Evolutionary conservation across 805 yeast species (phyloP), one percentile per base, ranked within the genome.

Genomic region (Sugiyamaella boreocaroliniensis): DNA sequence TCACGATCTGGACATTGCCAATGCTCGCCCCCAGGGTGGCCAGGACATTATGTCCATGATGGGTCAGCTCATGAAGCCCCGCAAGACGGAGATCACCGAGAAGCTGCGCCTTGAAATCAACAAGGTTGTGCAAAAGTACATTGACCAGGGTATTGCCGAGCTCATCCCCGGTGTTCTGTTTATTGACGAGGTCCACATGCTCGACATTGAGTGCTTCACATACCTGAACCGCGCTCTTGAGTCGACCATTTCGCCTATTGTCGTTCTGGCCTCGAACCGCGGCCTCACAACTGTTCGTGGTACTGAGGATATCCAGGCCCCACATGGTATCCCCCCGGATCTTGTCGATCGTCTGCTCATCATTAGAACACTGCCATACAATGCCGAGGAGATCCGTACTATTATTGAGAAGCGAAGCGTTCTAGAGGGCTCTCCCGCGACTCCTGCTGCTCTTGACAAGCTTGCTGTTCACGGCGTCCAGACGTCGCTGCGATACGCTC

Each of bases 121-220:
- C 72, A 89, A 89, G 72, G 97, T 93, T 45, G 98, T 92, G 40
- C 85, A 88, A 62, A 89, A 89, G 70, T 93, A 95, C 75, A 92
- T 92, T 55, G 97, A 92, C 70, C 97, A 93, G 73, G 99, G 99
- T 55, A 87, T 92, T 50, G 99, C 99, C 11, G 98, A 92, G 71
- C 78, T 93, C 47, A 87, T 93, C 54, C 99, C 99, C 1, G 99
- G 99, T 64, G 99, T 93, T 20, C 75, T 93, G 62, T 93, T 93
- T 71, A 93, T 93, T 62, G 99, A 93, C 71, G 99, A 93, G 74
- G 98, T 90, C 44, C 95, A 93, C 73, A 93, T 93, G 99, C 77
- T 93, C 63, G 99, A 93, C 68, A 85, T 93, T 58, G 99, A 93
- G 76, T 88, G 95, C 68, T 93, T 93, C 74, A 88, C 99, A 11